Conservation (phyloP, 78 protist genomes). For the slime mould (Dictyostelium discoideum) region dicty_2.7 NC_007090.3:3629501-3630000, state of each 20-base stretch:
- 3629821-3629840: not conserved
- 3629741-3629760: not conserved
- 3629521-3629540: conserved; percentile 19
- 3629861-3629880: conserved; percentile 17
- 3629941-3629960: conserved; percentile 72
- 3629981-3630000: conserved; percentile 75
- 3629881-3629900: conserved; percentile 57
- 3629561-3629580: conserved; percentile 5
- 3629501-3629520: conserved; percentile 62
- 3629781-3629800: not conserved
- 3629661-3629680: conserved; percentile 73
- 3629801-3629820: too few species aligned
- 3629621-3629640: not conserved
- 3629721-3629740: conserved; percentile 35
- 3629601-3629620: not conserved
- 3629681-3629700: conserved; percentile 60
- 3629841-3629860: conserved; percentile 36
- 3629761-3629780: too few species aligned
- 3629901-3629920: conserved; percentile 81
- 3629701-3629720: conserved; percentile 53
- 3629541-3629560: conserved; percentile 57
- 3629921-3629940: conserved; percentile 68
- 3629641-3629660: conserved; percentile 23
- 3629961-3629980: conserved; percentile 74
- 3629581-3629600: too few species aligned